phyloP scores from a whole-genome alignment of 768 basidiomycete genomes.

The Antrodiella citrinella region DNA sequence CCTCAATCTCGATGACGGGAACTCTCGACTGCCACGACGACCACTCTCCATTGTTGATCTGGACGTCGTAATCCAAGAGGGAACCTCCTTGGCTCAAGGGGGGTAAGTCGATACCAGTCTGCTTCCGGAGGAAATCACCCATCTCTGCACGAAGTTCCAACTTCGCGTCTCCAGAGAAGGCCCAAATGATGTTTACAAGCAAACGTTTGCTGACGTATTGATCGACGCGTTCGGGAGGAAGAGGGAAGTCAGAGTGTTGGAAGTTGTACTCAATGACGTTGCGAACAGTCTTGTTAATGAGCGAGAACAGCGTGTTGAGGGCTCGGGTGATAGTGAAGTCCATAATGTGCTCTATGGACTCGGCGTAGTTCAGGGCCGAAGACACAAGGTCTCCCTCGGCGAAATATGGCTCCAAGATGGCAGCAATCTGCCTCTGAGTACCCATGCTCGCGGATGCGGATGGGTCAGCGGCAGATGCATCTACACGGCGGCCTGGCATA shows the following conservation, averaged over 20 bases:
- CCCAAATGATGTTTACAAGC: slow-evolving; percentile 92
- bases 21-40: slow-evolving; percentile 86
- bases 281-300: slow-evolving; percentile 92
- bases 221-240: slow-evolving; percentile 76
- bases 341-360: slow-evolving; percentile 95
- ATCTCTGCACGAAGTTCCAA: slow-evolving; percentile 82
- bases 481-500: slow-evolving; percentile 51
- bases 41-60: slow-evolving; percentile 83
- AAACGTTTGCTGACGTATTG: slow-evolving; percentile 87
- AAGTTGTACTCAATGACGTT: slow-evolving; percentile 92
- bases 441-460: slow-evolving; percentile 52
- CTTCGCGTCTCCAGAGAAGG: slow-evolving; percentile 95
- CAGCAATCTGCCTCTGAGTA: slow-evolving; percentile 70
- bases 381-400: slow-evolving; percentile 74
- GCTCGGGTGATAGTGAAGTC: slow-evolving; percentile 91
- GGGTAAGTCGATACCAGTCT: slow-evolving; percentile 88
- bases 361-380: slow-evolving; percentile 70
- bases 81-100: slow-evolving; percentile 67
- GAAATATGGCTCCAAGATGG: slow-evolving; percentile 77
- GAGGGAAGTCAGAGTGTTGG: slow-evolving; percentile 92
- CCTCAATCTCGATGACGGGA: slow-evolving; percentile 93
- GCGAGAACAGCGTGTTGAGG: slow-evolving; percentile 92
- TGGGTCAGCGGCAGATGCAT: slow-evolving; percentile 38
- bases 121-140: slow-evolving; percentile 78
- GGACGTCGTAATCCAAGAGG: slow-evolving; percentile 92